These are phyloP conservation scores for Erodium moschatum DNA, from an alignment of 441 rosid genomes.

Conservation along the genomic window DNA sequence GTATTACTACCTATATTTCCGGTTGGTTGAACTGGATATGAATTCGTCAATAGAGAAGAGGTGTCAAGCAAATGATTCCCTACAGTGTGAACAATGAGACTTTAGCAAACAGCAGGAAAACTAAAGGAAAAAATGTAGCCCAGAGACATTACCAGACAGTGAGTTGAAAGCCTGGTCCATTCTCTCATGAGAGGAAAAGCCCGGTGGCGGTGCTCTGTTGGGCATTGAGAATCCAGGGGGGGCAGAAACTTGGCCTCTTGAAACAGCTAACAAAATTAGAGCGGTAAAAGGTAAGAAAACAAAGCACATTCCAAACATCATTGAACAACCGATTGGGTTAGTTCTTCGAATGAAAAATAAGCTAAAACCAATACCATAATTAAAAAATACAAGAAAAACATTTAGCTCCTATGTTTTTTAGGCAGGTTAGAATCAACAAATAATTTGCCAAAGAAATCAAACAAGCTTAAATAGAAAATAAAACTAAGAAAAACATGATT, in stretches of 20 bases:
- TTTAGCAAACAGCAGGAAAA: not conserved
- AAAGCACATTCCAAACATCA: not conserved
- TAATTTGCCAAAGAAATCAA: not conserved
- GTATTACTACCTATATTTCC: conserved; percentile 33
- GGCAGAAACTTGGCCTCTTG: conserved; percentile 69
- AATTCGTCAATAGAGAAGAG: conserved; percentile 42
- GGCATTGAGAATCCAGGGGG: conserved; percentile 92
- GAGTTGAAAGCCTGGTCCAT: conserved; percentile 46
- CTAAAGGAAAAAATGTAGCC: not conserved
- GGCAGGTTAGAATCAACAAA: not conserved
- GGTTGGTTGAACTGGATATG: conserved; percentile 36
- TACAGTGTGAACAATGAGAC: conserved; percentile 13
- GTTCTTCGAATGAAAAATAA: not conserved
- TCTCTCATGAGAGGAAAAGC: conserved; percentile 72
- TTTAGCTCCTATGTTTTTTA: not conserved
- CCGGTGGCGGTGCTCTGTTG: conserved; percentile 87
- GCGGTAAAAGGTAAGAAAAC: not conserved
- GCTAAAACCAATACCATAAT: not conserved
- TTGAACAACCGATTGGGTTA: not conserved
- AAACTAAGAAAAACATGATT: not conserved
- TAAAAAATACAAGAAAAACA: not conserved
- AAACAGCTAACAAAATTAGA: conserved; percentile 30
- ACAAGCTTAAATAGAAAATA: not conserved
- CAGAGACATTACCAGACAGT: conserved; percentile 33
- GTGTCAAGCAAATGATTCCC: conserved; percentile 47